Evolutionary conservation across 257 asterid genomes (phyloP), one percentile per base, ranked within the genome.

Genomic region (Nicotiana tabacum): DNA sequence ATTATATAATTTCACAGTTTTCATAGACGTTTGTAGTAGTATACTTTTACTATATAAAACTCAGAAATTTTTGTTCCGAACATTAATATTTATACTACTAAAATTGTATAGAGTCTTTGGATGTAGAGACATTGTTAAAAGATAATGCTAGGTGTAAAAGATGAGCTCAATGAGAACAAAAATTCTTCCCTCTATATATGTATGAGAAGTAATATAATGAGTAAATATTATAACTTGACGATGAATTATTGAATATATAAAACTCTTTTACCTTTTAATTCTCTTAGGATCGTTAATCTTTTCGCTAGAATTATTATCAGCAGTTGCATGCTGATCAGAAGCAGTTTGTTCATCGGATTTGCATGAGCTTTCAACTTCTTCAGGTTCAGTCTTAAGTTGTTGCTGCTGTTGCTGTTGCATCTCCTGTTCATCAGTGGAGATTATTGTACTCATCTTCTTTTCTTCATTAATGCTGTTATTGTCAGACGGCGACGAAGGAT

Each of bases 271-370:
- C 99, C 99, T 91, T 86, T 92, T 93, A 83, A 95, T 92, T 89
- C 97, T 88, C 87, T 95, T 95, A 0, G 99, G 98, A 90, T 95
- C 97, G 51, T 81, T 81, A 33, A 94, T 89, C 77, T 89, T 92
- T 13, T 92, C 92, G 2, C 60, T 78, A 57, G 92, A 89, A 87
- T 80, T 83, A 27, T 91, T 92, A 10, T 84, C 2, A 48, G 81
- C 2, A 58, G 35, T 57, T n/a, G 84, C 88, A 81, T 84, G 61
- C 2, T 5, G 81, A 27, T 83, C 78, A 64, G 69, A 64, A n/a
- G 82, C 69, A 77, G 82, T 67, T 46, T 84, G 89, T 18, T 85
- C 91, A 35, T 90, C 94, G 2, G 95, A 89, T 15, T 90, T 88
- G 91, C 92, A 89, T 48, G 90, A 89, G 89, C 92, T 89, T 39